phyloP scores from a whole-genome alignment of 2,329 filamentous ascomycete species.

The Sporothrix humicola region DNA sequence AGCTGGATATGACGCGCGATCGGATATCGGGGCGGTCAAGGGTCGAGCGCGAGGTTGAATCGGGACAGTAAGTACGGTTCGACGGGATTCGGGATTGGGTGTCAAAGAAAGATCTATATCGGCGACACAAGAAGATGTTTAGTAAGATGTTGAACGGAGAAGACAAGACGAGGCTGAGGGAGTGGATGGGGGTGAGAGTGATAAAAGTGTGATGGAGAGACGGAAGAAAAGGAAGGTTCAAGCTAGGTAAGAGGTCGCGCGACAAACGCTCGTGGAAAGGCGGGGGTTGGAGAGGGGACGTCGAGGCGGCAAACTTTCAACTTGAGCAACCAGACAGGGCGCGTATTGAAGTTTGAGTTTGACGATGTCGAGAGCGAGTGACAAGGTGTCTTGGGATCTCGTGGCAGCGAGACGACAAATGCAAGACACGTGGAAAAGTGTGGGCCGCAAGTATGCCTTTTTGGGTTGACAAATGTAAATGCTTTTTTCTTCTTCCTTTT shows the following conservation, averaged over 20 bases:
- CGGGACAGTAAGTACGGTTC: background rate
- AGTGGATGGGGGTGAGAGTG: background rate
- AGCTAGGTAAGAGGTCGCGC: conserved; percentile 19
- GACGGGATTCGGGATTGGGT: background rate
- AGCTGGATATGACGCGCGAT: background rate
- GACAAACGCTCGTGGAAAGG: conserved; percentile 19
- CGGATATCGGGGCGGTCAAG: background rate
- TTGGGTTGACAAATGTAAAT: conserved; percentile 12
- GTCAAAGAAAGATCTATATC: conserved; percentile 2
- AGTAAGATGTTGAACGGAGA: background rate
- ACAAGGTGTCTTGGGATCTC: background rate
- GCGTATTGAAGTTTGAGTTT: conserved; percentile 8
- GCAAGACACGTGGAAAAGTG: conserved; percentile 25
- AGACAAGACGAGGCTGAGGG: background rate
- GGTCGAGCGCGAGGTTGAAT: background rate
- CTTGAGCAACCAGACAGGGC: background rate
- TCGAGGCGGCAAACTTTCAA: background rate
- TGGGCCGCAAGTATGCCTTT: background rate
- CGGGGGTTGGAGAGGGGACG: background rate
- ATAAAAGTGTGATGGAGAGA: background rate
- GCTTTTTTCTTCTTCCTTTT: background rate
- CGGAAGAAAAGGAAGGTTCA: background rate
- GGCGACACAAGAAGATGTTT: background rate
- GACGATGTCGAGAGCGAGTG: background rate
- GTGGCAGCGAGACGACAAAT: background rate